Base-by-base conservation (phyloP, 2,329 filamentous ascomycete species). In the Leptographium procerum region DNA sequence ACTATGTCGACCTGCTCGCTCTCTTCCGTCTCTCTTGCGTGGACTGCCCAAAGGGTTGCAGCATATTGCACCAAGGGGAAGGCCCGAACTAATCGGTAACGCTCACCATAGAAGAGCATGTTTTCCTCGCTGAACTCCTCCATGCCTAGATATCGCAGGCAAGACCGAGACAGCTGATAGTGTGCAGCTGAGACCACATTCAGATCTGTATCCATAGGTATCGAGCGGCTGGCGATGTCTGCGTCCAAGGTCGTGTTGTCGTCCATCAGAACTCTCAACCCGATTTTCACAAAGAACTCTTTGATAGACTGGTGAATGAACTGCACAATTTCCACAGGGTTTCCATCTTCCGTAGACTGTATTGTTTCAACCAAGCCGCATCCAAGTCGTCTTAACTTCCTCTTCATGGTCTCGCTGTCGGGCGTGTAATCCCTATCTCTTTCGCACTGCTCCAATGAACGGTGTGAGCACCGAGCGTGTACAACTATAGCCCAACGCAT, bases 251-350 rank as follows among this genome's bases (percentile, higher is more conserved):
- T 36, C 3, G 26, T 4, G 6, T 8, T 36, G 11, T 11, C 13
- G 29, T 1, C 22, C 31, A 36, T 50, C n/a, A 56, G 29, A 14
- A 13, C n/a, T 1, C 5, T 67, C 11, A 52, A 8, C 29, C 55
- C 55, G 28, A 9, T 19, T 1, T 36, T 33, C 13, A 34, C 0
- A 14, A 71, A 69, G 57, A 68, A 71, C 50, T 71, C 69, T 31
- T 67, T 67, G 52, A 69, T 66, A 2, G 69, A 67, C 57, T 71
- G 66, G 29, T 72, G 69, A 31, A 71, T 71, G 55, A 71, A 69
- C 50, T 71, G 69, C 2, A 69, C 65, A 26, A 65, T 28, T 29
- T 55, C 53, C 14, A 47, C 53, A 7, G 9, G 28, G n/a, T 55
- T n/a, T 1, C 40, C 13, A 1, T 22, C 33, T 13, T 54, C 34